phyloP scores from a whole-genome alignment of 129 eudicot species.

The Centrapalus pauciflorus region DNA sequence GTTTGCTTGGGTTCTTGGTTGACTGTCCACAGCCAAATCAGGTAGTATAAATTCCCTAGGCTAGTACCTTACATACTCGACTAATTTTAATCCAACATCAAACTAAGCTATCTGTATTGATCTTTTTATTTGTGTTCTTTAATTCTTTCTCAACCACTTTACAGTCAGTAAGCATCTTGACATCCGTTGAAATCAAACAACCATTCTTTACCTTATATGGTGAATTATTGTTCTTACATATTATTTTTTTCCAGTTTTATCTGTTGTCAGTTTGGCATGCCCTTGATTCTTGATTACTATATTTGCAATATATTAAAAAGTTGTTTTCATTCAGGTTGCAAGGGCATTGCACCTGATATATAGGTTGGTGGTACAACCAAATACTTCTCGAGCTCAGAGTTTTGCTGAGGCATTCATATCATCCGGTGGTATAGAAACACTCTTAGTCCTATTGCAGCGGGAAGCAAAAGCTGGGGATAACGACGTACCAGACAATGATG shows the following conservation, averaged over 20 bases:
- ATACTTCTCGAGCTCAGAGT: conserved; percentile 61
- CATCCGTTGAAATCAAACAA: too few relatives aligned
- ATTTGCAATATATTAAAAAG: not conserved
- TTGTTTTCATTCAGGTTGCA: conserved; percentile 57
- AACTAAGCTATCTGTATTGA: too few relatives aligned
- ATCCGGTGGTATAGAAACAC: conserved; percentile 89
- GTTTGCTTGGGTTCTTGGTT: conserved; percentile 88
- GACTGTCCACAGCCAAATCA: conserved; percentile 96
- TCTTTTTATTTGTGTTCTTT: too few relatives aligned
- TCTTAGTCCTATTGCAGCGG: conserved; percentile 81
- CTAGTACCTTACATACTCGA: too few relatives aligned
- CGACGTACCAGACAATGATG: conserved; percentile 29
- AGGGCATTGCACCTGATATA: conserved; percentile 77
- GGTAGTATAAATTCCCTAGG: too few relatives aligned
- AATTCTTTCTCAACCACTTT: too few relatives aligned
- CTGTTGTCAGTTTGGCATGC: not conserved
- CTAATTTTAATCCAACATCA: too few relatives aligned
- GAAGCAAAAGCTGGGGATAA: conserved; percentile 80
- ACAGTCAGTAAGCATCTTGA: too few relatives aligned
- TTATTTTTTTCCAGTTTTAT: not conserved
- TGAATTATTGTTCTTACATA: not conserved
- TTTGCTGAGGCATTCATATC: conserved; percentile 93
- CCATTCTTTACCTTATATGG: too few relatives aligned
- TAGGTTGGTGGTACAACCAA: conserved; percentile 87
- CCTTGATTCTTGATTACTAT: not conserved